A percentile compares a stretch with the other conserved stretches of the same genome.
These are phyloP conservation scores for Lachancea sp. DNA, from an alignment of 805 yeast species.

Conservation along the genomic window DNA sequence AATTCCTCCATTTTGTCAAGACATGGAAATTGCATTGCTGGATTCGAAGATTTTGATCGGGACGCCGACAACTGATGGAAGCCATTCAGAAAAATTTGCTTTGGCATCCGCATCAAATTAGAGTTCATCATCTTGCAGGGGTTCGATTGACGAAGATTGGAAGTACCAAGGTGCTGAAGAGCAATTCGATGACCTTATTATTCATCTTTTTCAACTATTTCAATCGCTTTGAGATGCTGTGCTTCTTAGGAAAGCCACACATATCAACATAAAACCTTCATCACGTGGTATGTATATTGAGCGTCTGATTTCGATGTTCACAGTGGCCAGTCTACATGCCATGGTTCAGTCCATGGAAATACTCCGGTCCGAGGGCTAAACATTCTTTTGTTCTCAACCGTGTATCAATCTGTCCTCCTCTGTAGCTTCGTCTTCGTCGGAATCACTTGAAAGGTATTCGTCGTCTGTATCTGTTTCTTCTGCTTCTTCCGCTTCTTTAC, in stretches of 20 bases:
- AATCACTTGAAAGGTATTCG: constrained; percentile 1
- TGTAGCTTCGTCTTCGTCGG: constrained; percentile 10
- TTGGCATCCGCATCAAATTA: background rate
- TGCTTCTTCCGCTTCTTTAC: constrained; percentile 33
- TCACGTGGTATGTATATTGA: too few species aligned
- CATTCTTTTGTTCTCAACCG: too few species aligned
- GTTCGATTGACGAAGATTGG: background rate
- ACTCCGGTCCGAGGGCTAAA: too few species aligned
- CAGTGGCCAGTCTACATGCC: too few species aligned
- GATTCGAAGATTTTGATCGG: constrained; percentile 41
- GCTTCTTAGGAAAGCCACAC: too few species aligned
- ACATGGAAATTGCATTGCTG: constrained; percentile 77
- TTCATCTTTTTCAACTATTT: too few species aligned
- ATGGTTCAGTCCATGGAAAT: too few species aligned
- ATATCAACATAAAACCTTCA: too few species aligned
- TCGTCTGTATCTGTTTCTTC: constrained; percentile 23
- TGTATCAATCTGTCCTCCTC: constrained; percentile 16
- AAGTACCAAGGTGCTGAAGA: too few species aligned
- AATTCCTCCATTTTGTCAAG: constrained; percentile 67
- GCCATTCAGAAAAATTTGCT: background rate
- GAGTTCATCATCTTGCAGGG: background rate
- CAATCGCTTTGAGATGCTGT: too few species aligned
- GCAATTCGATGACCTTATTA: too few species aligned
- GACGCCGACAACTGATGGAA: background rate
- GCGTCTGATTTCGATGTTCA: too few species aligned